These are phyloP conservation scores for Hanseniaspora hatyaiensis DNA, from an alignment of 805 yeast species.

Conservation along the genomic window DNA sequence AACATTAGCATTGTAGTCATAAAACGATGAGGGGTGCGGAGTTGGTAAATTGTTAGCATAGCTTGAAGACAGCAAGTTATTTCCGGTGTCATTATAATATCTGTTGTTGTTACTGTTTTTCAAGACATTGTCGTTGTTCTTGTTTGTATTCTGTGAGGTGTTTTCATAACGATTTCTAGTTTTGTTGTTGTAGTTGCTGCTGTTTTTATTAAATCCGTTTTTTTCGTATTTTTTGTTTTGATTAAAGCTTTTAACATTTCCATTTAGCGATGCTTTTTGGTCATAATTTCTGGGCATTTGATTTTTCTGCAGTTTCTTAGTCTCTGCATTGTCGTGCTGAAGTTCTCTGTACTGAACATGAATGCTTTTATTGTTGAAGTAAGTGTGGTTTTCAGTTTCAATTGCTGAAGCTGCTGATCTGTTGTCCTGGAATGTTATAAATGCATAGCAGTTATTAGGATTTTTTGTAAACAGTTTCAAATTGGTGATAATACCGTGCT, in stretches of 20 bases:
- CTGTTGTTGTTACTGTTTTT: no score
- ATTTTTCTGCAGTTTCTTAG: neutral
- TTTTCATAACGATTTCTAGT: no score
- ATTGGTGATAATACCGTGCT: constrained; percentile 54
- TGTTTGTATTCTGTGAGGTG: no score
- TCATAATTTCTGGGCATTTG: neutral
- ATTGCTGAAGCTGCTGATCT: constrained; percentile 77
- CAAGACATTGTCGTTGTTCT: no score
- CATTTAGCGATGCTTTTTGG: neutral
- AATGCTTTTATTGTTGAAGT: constrained; percentile 60
- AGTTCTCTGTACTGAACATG: constrained; percentile 75
- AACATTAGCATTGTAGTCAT: no score
- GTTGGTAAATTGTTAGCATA: no score
- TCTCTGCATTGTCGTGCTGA: constrained; percentile 27
- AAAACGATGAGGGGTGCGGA: no score
- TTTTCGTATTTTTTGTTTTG: neutral
- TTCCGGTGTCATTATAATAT: no score
- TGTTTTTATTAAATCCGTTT: no score
- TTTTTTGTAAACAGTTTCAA: constrained; percentile 45
- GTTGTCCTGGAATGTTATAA: constrained; percentile 52
- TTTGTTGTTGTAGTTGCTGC: neutral
- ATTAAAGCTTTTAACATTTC: neutral
- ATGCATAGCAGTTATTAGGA: constrained; percentile 48
- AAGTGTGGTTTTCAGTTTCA: constrained; percentile 72
- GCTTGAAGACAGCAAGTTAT: no score